Evolutionary conservation across 1,139 yeast species (phyloP).

Genomic region (Kodamaea anthophila): DNA sequence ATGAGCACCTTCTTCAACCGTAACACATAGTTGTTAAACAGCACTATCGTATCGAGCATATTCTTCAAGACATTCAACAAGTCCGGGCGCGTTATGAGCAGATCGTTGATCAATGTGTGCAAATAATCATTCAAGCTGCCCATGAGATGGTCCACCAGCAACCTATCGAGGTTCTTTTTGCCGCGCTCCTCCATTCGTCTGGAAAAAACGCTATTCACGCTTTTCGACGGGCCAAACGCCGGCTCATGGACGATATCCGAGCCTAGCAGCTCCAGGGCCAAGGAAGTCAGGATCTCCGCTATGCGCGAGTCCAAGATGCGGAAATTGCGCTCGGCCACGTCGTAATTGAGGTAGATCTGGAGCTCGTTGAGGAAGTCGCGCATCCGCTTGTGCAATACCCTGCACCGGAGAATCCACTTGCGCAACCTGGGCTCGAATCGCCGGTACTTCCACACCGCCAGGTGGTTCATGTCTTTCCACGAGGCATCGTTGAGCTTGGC

Average conservation of each 20-base stretch:
- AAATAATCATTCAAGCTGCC: slow-evolving; percentile 50
- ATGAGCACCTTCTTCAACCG: slow-evolving; percentile 54
- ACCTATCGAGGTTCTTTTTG: slow-evolving; percentile 3
- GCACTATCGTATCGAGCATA: slow-evolving; percentile 42
- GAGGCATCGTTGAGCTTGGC: slow-evolving; percentile 55
- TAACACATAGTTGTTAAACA: slow-evolving; percentile 50
- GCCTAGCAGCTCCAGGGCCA: slow-evolving; percentile 13
- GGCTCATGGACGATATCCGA: slow-evolving; percentile 10
- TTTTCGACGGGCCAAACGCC: slow-evolving; percentile 20
- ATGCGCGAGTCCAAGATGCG: slow-evolving; percentile 27
- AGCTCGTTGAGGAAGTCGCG: slow-evolving; percentile 52
- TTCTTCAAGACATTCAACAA: slow-evolving; percentile 44
- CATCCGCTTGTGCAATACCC: slow-evolving; percentile 58
- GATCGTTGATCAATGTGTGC: slow-evolving; percentile 60
- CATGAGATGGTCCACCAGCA: slow-evolving; percentile 41
- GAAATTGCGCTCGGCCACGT: slow-evolving; percentile 59
- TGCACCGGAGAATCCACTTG: slow-evolving; percentile 54
- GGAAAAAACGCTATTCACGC: slow-evolving; percentile 21
- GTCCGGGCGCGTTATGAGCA: slow-evolving; percentile 58
- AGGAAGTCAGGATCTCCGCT: slow-evolving; percentile 12
- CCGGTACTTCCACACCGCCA: slow-evolving; percentile 59
- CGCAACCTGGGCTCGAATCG: slow-evolving; percentile 36
- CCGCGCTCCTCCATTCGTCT: slow-evolving; percentile 7
- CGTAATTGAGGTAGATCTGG: slow-evolving; percentile 50
- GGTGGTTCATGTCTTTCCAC: slow-evolving; percentile 69